Evolutionary conservation across 2,329 filamentous ascomycete species (phyloP).

Genomic region (Monilinia polystroma): DNA sequence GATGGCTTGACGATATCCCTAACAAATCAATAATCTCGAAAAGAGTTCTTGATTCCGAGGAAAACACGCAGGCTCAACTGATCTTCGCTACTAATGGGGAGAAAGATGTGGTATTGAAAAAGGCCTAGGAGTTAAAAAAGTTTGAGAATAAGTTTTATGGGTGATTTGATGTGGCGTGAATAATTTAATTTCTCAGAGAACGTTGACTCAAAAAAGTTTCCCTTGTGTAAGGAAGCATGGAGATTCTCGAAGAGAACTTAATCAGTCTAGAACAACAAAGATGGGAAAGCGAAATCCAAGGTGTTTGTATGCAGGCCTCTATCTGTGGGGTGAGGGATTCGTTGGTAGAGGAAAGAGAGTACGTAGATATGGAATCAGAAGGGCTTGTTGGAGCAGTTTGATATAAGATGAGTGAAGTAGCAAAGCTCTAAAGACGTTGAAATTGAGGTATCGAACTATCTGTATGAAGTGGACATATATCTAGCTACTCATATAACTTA

Average conservation of each 20-base stretch:
- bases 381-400: too few relatives aligned
- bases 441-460: too few relatives aligned
- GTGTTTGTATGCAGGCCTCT: constrained; percentile 71
- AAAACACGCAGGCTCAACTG: constrained; percentile 62
- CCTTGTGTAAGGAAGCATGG: constrained; percentile 43
- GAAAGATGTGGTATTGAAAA: constrained; percentile 57
- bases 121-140: constrained; percentile 50
- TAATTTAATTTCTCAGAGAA: constrained; percentile 54
- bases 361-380: constrained; percentile 40
- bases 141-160: constrained; percentile 52
- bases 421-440: too few relatives aligned
- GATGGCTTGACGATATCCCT: constrained; percentile 72
- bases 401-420: too few relatives aligned
- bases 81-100: constrained; percentile 67
- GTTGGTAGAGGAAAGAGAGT: constrained; percentile 43
- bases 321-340: constrained; percentile 60
- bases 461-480: too few relatives aligned
- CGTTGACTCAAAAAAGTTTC: constrained; percentile 43
- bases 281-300: constrained; percentile 47
- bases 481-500: neutral
- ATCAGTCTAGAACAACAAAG: constrained; percentile 46
- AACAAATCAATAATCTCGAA: constrained; percentile 62
- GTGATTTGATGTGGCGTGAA: constrained; percentile 58
- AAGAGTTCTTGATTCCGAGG: constrained; percentile 60
- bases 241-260: constrained; percentile 60